Evolutionary conservation across 2,329 filamentous ascomycete species (phyloP), one percentile per base, ranked within the genome.

Genomic region (Sclerotinia nivalis): DNA sequence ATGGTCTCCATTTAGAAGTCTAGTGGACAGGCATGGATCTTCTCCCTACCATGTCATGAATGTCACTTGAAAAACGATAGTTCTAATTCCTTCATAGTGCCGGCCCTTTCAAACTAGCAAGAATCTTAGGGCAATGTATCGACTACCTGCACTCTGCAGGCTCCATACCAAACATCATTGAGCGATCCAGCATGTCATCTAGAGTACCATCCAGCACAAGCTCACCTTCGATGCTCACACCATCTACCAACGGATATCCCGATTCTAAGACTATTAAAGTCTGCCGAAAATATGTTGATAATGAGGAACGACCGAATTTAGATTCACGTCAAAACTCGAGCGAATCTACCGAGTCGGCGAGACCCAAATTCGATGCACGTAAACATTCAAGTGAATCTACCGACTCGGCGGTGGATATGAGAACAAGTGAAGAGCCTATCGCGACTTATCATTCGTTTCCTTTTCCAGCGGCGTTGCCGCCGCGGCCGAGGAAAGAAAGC

Each of bases 101-200:
- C 45, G 73, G 74, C 0, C 74, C 73, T 1, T 72, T 75, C 40
- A 75, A 74, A 56, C 45, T 75, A 50, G 73, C 71, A 5, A 71
- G 71, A 50, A 34, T 70, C 22, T 18, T 75, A 25, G 69, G 56
- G 1, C 43, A 68, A 4, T 75, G 74, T 31, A 49, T 74, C 10
- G 71, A 74, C 10, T 74, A 72, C 43, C 40, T 18, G 15, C 56
- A 60, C 6, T 69, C 49, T 7, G 22, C 7, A 31, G 40, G 28
- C 10, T 25, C 15, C 4, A 20, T 28, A 40, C 13, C 60, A 50
- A 12, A 64, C 34, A 18, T 6, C 5, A 37, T 40, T 15, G 2
- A 64, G 25, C 22, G 1, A 37, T 7, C 22, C 7, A 64, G 28
- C 20, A 40, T 49, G 22, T 12, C 12, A 6, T 40, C 4, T 6